These are phyloP conservation scores for Solanum phureja DNA, from an alignment of 257 asterid species.

Conservation along the genomic window DNA sequence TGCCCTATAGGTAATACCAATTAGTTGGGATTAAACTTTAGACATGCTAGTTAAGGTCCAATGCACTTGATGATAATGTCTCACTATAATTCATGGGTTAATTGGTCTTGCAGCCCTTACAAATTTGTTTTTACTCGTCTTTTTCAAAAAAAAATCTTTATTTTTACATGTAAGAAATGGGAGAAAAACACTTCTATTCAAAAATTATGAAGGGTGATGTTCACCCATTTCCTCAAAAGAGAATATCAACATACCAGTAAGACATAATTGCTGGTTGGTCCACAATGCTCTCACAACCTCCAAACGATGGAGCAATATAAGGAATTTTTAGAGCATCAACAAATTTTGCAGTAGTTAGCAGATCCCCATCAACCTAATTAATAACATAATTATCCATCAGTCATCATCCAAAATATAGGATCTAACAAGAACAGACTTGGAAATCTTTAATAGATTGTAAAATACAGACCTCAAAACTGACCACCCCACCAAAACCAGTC, in stretches of 20 bases:
- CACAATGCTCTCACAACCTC: conserved; percentile 91
- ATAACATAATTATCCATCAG: neutral
- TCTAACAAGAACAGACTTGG: neutral
- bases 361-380: conserved; percentile 73
- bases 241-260: conserved; percentile 47
- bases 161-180: neutral
- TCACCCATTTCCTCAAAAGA: neutral
- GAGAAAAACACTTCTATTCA: neutral
- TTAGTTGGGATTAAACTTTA: neutral
- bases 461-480: conserved; percentile 83
- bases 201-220: neutral
- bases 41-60: neutral
- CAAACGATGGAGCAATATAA: conserved; percentile 91
- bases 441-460: neutral
- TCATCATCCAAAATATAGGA: neutral
- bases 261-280: conserved; percentile 98
- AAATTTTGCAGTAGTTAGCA: conserved; percentile 59
- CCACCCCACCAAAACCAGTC: conserved; percentile 95
- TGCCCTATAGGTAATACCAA: neutral
- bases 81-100: neutral
- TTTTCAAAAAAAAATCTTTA: neutral
- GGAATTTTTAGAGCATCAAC: conserved; percentile 68
- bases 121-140: neutral
- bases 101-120: neutral
- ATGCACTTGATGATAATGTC: neutral